These are phyloP conservation scores for Crepidotus variabilis DNA, from an alignment of 768 basidiomycete genomes.

Conservation along the genomic window DNA sequence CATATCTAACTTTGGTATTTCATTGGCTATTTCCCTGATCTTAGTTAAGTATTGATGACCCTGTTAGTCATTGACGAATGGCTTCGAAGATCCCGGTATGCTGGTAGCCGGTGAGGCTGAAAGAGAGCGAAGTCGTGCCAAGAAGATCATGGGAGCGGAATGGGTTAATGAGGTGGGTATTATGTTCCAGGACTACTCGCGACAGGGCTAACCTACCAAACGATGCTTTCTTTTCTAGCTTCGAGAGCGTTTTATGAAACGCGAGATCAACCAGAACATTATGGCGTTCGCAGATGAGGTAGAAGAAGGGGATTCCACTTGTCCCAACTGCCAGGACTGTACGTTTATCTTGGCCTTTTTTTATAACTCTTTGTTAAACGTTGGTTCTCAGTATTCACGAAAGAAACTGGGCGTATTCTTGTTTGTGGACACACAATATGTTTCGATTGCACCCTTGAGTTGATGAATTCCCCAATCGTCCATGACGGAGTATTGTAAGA, in stretches of 20 bases:
- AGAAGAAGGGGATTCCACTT: slow-evolving; percentile 42
- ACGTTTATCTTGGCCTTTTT: slow-evolving; percentile 12
- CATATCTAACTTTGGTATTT: slow-evolving; percentile 62
- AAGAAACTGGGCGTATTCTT: slow-evolving; percentile 55
- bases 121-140: slow-evolving; percentile 56
- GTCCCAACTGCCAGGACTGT: slow-evolving; percentile 70
- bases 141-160: slow-evolving; percentile 38
- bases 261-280: slow-evolving; percentile 39
- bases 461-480: slow-evolving; percentile 46
- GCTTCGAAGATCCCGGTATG: slow-evolving; percentile 47
- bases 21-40: neutral
- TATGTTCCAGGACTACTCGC: neutral
- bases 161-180: slow-evolving; percentile 36
- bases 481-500: slow-evolving; percentile 62
- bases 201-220: neutral
- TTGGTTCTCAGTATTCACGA: slow-evolving; percentile 36
- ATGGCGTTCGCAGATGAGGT: slow-evolving; percentile 44
- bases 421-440: slow-evolving; percentile 68
- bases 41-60: neutral
- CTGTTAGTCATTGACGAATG: slow-evolving; percentile 33
- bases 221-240: neutral
- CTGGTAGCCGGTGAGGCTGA: slow-evolving; percentile 44
- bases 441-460: slow-evolving; percentile 53
- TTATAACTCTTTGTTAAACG: neutral
- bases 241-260: slow-evolving; percentile 34